These are phyloP conservation scores for Microbotryum scabiosae DNA, from an alignment of 1,284 basidiomycete species.

Conservation along the genomic window DNA sequence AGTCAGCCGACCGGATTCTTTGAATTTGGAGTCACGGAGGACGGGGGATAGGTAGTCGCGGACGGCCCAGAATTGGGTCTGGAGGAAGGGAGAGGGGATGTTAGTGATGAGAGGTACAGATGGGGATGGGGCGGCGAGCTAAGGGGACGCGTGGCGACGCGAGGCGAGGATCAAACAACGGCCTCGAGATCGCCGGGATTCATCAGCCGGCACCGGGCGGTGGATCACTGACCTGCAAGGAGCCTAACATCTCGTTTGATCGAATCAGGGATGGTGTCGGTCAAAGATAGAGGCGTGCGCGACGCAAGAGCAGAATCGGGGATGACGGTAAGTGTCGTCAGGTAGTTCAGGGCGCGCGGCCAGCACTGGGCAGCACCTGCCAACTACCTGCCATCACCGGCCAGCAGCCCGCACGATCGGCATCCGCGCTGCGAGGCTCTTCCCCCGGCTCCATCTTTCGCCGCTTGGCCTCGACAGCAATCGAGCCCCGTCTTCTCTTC, in stretches of 20 bases:
- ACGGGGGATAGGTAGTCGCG: constrained; percentile 94
- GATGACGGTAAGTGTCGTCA: no score
- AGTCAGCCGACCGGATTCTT: constrained; percentile 73
- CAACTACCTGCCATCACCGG: no score
- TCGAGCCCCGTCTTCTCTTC: no score
- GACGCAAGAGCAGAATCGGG: no score
- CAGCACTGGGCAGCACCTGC: no score
- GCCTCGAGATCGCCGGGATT: no score
- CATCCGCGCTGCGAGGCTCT: no score
- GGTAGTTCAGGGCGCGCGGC: no score
- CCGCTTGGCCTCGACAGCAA: no score
- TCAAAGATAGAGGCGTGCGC: background rate
- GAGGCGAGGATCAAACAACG: background rate
- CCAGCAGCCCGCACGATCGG: no score
- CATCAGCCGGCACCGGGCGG: background rate
- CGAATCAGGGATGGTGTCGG: background rate
- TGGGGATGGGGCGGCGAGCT: no score
- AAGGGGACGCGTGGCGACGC: background rate
- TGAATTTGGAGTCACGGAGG: constrained; percentile 95
- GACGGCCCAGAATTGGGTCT: constrained; percentile 89
- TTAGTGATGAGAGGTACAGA: background rate
- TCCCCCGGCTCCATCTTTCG: no score
- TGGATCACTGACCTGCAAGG: constrained; percentile 20
- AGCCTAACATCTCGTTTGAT: constrained; percentile 19
- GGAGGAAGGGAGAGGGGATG: background rate